Base-by-base conservation (phyloP, 345 rosid species). In the Capsella bursapastoris region DNA sequence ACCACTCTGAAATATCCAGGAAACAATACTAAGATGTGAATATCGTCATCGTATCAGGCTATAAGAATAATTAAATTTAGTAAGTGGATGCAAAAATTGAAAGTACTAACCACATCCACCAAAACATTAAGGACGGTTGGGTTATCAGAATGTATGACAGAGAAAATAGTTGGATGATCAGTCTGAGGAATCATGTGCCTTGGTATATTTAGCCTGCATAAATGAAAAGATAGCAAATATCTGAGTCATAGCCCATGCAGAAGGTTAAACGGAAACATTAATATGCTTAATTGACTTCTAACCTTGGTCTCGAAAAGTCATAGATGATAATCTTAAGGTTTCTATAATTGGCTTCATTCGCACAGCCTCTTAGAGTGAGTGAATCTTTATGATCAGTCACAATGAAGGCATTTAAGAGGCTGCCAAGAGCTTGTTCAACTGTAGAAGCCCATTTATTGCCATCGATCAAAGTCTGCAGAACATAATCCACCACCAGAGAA, bases 301-400 rank as follows among this genome's bases (percentile, higher is more conserved):
- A 95, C 97, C 93, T 90, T 71, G 92, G 90, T 82, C 96, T 84
- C 49, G 92, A 82, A 83, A 92, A 95, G 75, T 90, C 95, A 77
- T 90, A 92, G 65, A 95, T 90, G 64, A 87, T 70, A 73, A 95
- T 89, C 64, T 74, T 93, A 78, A 95, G 86, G 79, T 83, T 57
- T 75, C 71, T 60, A 77, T 95, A 95, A 50, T 76, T 78, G 48
- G 89, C 92, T 65, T 90, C 93, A 31, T 72, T 83, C 1, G 91
- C 99, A 80, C 96, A 95, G 70, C 77, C 57, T 84, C 90, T 84
- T 52, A 95, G 85, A 72, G 76, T 71, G 78, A 80, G 86, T 8
- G 85, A 82, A 82, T 95, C 99, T 71, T 74, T 84, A 72, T 92
- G 97, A 75, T 86, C 83, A 38, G 97, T 89, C 77, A 88, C 99